Conservation (phyloP, 2,329 filamentous ascomycete genomes). For the Gnomoniopsis sp. region DNA sequence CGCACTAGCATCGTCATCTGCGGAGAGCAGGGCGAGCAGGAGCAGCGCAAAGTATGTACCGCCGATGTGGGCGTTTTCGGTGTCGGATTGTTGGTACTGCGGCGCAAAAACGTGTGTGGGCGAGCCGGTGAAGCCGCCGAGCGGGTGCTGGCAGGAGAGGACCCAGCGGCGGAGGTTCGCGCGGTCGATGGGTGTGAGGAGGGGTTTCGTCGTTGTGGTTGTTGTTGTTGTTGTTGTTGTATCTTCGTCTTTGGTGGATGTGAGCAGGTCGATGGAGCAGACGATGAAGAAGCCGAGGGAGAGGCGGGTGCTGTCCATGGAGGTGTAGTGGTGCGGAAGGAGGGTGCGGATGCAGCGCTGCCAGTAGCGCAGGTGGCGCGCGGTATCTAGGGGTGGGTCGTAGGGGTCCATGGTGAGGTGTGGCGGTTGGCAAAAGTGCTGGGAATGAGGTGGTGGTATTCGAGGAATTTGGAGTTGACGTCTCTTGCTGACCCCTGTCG, state of each 20-base stretch:
- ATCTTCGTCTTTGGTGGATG: slow-evolving; percentile 53
- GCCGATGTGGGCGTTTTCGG: slow-evolving; percentile 66
- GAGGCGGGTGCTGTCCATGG: slow-evolving; percentile 87
- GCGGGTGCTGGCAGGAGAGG: slow-evolving; percentile 77
- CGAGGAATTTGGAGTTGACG: neutral
- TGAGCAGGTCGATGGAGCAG: slow-evolving; percentile 79
- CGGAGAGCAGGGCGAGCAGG: slow-evolving; percentile 55
- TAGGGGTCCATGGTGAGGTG: slow-evolving; percentile 12
- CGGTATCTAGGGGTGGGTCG: slow-evolving; percentile 47
- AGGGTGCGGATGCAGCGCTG: slow-evolving; percentile 78
- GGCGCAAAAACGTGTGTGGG: slow-evolving; percentile 59
- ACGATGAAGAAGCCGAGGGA: slow-evolving; percentile 87
- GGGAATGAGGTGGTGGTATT: neutral
- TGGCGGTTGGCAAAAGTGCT: neutral
- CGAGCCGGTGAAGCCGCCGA: slow-evolving; percentile 85
- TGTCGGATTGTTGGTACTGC: slow-evolving; percentile 21
- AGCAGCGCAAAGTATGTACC: slow-evolving; percentile 87
- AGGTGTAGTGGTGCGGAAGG: slow-evolving; percentile 79
- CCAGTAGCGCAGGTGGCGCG: slow-evolving; percentile 86
- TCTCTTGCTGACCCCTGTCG: neutral
- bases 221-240: neutral
- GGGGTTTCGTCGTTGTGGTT: slow-evolving; percentile 21
- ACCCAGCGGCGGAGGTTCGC: slow-evolving; percentile 67
- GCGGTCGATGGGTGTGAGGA: slow-evolving; percentile 45
- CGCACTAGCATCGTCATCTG: slow-evolving; percentile 33